Evolutionary conservation across 176 grass and related monocot species (phyloP), one percentile per base, ranked within the genome.

Genomic region (Ensete ventricosum): DNA sequence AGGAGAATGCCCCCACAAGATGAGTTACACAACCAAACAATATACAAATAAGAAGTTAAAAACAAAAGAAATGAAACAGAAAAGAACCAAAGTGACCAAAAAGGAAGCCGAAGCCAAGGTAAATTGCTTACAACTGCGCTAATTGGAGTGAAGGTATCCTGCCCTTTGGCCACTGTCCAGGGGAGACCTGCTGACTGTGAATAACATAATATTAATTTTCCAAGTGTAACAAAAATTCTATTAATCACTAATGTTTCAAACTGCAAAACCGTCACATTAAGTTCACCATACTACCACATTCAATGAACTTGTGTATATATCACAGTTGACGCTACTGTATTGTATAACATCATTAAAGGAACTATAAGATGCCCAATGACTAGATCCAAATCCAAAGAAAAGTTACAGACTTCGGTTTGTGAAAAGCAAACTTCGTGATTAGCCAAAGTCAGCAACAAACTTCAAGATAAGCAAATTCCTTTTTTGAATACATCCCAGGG

Each of bases 131-230:
- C 94, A 76, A 98, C 82, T 76, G 83, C 74, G 75, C 94, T 93
- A 77, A 98, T 98, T 60, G 94, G 94, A 75, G 94, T 93, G 69
- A 98, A 98, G 9, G 94, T 98, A 76, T 98, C 94, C 77, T 93
- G 94, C 75, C 86, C 86, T 93, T 98, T 98, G 60, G 84, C 94
- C 80, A 93, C 83, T 82, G 88, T 93, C 94, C 94, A 98, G 73
- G 94, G 94, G 22, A 98, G 90, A 78, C 94, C 94, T 80, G 84
- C 86, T 75, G 88, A 80, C 94, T 93, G 76, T 29, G 83, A 76
- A 81, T 55, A 60, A 60, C 53, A 52, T 8, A 10, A 76, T 53
- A 9, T 51, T 19, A 70, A 70, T 51, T 16, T 50, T 16, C 2
- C 11, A 1, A 64, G 11, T 65, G 25, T 4, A 24, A 65, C 6